Percentiles rank a stretch among this genome's conserved stretches.
These are phyloP conservation scores for Erysimum cheiranthoides DNA, from an alignment of 345 rosid species.

Conservation along the genomic window DNA sequence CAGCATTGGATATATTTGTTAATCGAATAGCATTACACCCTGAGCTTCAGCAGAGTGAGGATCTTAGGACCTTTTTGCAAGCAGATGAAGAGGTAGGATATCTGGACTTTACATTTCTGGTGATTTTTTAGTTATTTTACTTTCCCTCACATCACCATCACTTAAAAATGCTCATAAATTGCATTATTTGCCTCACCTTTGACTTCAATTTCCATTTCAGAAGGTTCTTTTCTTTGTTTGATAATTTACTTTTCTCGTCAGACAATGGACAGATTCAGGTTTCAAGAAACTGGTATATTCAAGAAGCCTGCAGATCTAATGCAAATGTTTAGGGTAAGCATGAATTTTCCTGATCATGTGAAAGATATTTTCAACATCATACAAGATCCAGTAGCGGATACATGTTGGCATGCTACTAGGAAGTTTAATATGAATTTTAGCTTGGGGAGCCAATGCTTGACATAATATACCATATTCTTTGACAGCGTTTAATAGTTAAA, in stretches of 20 bases:
- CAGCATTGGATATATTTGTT: conserved; percentile 82
- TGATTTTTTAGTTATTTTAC: neutral
- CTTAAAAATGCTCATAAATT: neutral
- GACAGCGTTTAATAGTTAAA: conserved; percentile 1
- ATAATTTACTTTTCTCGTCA: conserved; percentile 49
- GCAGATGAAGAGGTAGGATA: conserved; percentile 92
- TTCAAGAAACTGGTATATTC: conserved; percentile 80
- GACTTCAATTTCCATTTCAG: conserved; percentile 9
- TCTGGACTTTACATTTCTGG: conserved; percentile 21
- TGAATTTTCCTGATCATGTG: conserved; percentile 29
- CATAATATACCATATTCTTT: neutral
- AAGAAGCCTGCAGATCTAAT: conserved; percentile 89
- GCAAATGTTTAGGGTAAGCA: conserved; percentile 92
- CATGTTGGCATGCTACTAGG: conserved; percentile 12
- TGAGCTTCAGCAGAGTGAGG: conserved; percentile 92
- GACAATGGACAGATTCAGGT: conserved; percentile 98
- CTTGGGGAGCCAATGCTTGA: neutral
- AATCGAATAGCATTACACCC: conserved; percentile 88
- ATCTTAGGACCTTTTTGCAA: conserved; percentile 92
- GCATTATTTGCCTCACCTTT: conserved; percentile 4
- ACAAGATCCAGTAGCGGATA: conserved; percentile 2
- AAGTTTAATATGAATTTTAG: conserved; percentile 3
- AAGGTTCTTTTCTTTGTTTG: conserved; percentile 13
- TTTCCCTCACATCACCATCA: conserved; percentile 6
- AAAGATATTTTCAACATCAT: neutral